Base-by-base conservation (phyloP, 2,329 filamentous ascomycete genomes). In the Hortaea sp. region DNA sequence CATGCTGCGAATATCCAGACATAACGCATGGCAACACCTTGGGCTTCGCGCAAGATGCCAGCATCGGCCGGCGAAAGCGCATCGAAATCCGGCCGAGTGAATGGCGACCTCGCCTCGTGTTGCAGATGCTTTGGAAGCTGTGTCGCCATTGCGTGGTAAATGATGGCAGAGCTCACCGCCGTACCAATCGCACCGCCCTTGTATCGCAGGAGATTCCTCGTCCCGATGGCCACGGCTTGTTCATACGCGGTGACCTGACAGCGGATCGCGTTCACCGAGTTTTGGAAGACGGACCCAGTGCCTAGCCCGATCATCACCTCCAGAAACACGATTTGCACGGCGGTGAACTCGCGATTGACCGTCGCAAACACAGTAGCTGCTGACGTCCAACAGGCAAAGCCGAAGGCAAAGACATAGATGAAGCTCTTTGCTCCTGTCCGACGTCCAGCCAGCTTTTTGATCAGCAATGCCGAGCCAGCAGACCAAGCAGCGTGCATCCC, bases 131-230 rank as follows among this genome's bases (percentile, higher is more conserved):
- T 20, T n/a, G 13, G 37, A 10, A 39, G 13, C 10, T 39, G 11
- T 7, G 9, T 5, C 7, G 7, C 13, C 10, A 39, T 10, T 27
- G 7, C 7, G 7, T 13, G 7, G 3, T 35, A 12, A n/a, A 43
- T 30, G 34, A 37, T 11, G 12, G 31, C 28, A 7, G 42, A 43
- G 20, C 32, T 27, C 5, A 38, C 11, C 30, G 53, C 56, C 4
- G 55, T 57, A 7, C 53, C 54, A 9, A 56, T 39, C 1, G 54
- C 47, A 11, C 56, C 56, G 7, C 56, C 56, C 10, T 56, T 44
- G 39, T 49, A 54, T 12, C 54, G 49, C 7, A 57, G 44, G 7
- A 56, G 46, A 44, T 57, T 58, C 29, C 54, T 42, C 11, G 52
- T 48, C 20, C 54, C 52, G 9, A 55, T 47, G 1, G 55, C 52